Conservation (phyloP, 805 yeast genomes). For the Brettanomyces nanus region DNA sequence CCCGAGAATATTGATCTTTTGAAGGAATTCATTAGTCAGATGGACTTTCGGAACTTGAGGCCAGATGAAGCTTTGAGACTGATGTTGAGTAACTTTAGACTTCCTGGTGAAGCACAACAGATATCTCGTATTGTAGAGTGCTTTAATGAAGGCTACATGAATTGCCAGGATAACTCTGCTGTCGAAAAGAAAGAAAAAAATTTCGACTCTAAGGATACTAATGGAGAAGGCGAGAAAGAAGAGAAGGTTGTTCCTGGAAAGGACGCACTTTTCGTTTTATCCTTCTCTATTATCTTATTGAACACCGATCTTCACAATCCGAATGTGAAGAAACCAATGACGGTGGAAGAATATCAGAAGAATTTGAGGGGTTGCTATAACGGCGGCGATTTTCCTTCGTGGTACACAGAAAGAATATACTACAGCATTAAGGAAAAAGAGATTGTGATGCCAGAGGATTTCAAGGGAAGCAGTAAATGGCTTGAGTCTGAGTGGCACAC, state of each 20-base stretch:
- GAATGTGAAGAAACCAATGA: constrained; percentile 87
- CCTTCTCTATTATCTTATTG: constrained; percentile 88
- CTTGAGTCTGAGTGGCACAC: constrained; percentile 84
- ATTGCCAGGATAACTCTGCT: constrained; percentile 37
- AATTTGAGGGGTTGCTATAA: constrained; percentile 78
- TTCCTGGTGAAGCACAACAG: constrained; percentile 97
- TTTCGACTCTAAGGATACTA: constrained; percentile 22
- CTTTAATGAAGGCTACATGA: constrained; percentile 75
- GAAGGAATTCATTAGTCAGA: constrained; percentile 53
- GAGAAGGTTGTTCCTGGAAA: constrained; percentile 61
- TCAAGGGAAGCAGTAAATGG: constrained; percentile 86
- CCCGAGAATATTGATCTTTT: constrained; percentile 56
- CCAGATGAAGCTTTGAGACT: constrained; percentile 91
- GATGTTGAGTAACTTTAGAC: constrained; percentile 71
- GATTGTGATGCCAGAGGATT: constrained; percentile 97
- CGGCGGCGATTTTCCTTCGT: constrained; percentile 67
- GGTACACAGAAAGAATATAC: constrained; percentile 79
- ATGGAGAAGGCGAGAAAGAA: constrained; percentile 11
- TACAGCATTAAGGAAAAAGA: constrained; percentile 75
- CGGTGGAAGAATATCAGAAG: constrained; percentile 67
- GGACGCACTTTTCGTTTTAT: constrained; percentile 82
- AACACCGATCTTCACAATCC: constrained; percentile 94
- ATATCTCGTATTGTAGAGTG: constrained; percentile 86
- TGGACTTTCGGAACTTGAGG: constrained; percentile 70
- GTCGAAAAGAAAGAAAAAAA: constrained; percentile 12